Base-by-base conservation (phyloP, 371 early-diverging fungal species). In the Funneliformis caledonium region DNA sequence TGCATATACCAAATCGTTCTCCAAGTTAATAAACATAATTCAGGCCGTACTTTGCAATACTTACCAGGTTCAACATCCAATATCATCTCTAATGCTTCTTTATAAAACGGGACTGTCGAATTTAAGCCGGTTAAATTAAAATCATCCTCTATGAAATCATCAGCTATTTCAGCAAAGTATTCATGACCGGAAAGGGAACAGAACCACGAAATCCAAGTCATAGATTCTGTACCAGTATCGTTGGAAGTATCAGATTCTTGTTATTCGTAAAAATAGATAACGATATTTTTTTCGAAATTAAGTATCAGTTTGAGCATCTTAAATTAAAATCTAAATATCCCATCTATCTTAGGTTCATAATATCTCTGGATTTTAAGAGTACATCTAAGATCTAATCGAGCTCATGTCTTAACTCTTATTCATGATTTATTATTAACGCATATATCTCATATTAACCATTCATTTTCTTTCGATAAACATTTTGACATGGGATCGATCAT, bases 41-140 rank as follows among this genome's bases (percentile, higher is more conserved):
- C 62, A 3, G 31, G 45, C 62, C 22, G 5, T 45, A 62, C 43
- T 61, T 45, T 31, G 64, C 76, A 31, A 61, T 76, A 22, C 76
- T 80, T 85, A 88, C 88, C 93, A 45, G 92, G 89, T 82, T 95
- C 96, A 26, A 93, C 86, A 86, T 96, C 96, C 79, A 95, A 87
- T 76, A 99, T 96, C 87, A 93, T 91, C 73, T 94, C 93, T 81
- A 95, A 88, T 0, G 95, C 95, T 61, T 93, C 91, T 56, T 91
- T 88, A 84, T 95, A 97, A 86, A 94, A 92, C 12, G 92, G 91
- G 1, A 98, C 93, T 60, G 93, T 89, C 26, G 91, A 88, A 73
- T 90, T 91, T 69, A 99, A 86, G 11, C 97, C 98, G 26, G 94
- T 93, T 59, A 98, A 85, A 86, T 99, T 98, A 84, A 99, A 99